A percentile compares a stretch with the other conserved stretches of the same genome.
Conservation (phyloP, 371 early-diverging fungal genomes). For the Circinella minor region DNA sequence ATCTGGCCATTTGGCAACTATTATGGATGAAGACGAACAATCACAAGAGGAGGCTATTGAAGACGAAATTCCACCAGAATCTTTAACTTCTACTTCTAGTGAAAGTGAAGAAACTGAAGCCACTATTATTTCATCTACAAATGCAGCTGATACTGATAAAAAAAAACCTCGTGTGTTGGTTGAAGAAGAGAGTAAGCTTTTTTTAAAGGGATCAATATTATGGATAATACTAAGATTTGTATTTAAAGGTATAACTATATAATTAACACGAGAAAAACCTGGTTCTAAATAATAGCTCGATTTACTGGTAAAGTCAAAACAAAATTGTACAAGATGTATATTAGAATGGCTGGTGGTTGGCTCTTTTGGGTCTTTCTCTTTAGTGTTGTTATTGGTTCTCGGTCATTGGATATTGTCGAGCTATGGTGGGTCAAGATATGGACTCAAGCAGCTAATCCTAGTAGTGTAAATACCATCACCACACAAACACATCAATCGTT, state of each 20-base stretch:
- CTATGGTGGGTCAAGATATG: conserved; percentile 64
- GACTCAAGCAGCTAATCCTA: conserved; percentile 37
- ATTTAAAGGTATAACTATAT: too few relatives aligned
- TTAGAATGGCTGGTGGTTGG: conserved; percentile 50
- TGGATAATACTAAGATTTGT: too few relatives aligned
- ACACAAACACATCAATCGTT: not conserved
- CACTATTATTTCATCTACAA: not conserved
- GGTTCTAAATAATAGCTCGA: conserved; percentile 26
- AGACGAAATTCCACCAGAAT: conserved; percentile 22
- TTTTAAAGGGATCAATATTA: not conserved
- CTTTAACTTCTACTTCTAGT: not conserved
- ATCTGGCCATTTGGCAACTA: conserved; percentile 36
- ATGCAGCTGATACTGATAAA: not conserved
- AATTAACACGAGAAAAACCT: not conserved
- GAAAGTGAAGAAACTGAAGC: not conserved
- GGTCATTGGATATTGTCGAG: conserved; percentile 54
- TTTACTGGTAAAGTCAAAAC: conserved; percentile 58
- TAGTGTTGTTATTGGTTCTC: conserved; percentile 44
- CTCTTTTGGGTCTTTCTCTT: conserved; percentile 53
- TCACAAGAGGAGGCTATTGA: conserved; percentile 26
- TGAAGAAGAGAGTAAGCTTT: conserved; percentile 37
- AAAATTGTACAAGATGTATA: conserved; percentile 53
- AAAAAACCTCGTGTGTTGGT: conserved; percentile 34
- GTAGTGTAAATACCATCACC: not conserved
- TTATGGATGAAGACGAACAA: conserved; percentile 50